phyloP scores from a whole-genome alignment of 2,329 filamentous ascomycete genomes.

The Aspergillus awamori region DNA sequence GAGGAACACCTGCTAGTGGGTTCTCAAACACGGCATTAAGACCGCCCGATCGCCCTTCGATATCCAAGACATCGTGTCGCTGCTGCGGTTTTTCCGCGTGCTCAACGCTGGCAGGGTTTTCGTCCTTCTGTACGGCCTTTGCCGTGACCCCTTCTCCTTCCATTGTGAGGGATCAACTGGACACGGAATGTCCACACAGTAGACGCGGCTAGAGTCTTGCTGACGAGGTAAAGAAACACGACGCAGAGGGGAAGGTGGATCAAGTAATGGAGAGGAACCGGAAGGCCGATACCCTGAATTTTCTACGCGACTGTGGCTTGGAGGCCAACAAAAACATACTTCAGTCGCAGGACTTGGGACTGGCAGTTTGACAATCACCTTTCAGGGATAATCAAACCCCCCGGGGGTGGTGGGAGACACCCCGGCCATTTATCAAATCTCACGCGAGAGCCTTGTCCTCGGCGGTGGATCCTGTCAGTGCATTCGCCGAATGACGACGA shows the following conservation, averaged over 20 bases:
- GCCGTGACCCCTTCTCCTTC: background rate
- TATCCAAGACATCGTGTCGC: conserved; percentile 24
- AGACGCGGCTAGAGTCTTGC: background rate
- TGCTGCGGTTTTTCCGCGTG: conserved; percentile 20
- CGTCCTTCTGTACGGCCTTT: conserved; percentile 3
- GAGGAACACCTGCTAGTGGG: conserved; percentile 57
- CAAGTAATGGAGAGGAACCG: background rate
- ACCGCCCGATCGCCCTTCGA: conserved; percentile 27
- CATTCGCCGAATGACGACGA: background rate
- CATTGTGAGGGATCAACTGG: background rate
- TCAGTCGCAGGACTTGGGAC: background rate
- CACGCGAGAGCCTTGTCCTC: background rate
- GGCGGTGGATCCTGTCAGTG: background rate
- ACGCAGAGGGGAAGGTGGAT: background rate
- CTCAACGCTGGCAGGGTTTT: conserved; percentile 9
- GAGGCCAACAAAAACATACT: conserved; percentile 4
- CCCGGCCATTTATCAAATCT: conserved; percentile 2
- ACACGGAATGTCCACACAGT: too few relatives aligned
- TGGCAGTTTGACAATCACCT: background rate
- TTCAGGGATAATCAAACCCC: background rate
- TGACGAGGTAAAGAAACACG: background rate
- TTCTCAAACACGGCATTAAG: conserved; percentile 53
- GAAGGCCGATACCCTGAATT: conserved; percentile 2
- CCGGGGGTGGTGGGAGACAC: background rate
- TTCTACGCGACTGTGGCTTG: background rate